These are phyloP conservation scores for Solanum megistacrolobum DNA, from an alignment of 257 asterid species.

Conservation along the genomic window DNA sequence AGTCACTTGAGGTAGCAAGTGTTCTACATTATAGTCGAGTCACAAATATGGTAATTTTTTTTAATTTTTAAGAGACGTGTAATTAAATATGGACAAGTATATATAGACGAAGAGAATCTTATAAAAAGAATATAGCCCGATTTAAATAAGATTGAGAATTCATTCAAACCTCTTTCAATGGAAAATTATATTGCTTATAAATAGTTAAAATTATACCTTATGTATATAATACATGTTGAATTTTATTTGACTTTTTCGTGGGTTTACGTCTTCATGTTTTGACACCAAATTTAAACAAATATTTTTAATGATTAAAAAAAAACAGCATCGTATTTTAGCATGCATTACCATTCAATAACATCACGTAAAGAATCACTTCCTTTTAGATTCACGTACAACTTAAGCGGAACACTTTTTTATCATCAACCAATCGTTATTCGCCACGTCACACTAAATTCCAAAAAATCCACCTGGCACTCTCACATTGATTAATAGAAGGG, in stretches of 20 bases:
- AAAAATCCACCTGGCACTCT: background rate
- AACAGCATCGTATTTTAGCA: background rate
- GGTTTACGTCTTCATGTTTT: too few species aligned
- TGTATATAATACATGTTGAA: too few species aligned
- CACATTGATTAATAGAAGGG: background rate
- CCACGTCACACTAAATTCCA: background rate
- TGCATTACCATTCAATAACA: background rate
- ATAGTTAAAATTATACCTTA: too few species aligned
- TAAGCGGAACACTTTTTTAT: background rate
- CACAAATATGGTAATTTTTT: background rate
- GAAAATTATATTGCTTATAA: rapidly evolving
- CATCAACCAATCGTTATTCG: background rate
- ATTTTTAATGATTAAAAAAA: background rate
- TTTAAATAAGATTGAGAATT: too few species aligned
- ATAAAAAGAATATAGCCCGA: too few species aligned
- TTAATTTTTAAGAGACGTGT: background rate
- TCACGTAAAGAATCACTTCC: background rate
- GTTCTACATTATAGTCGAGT: background rate
- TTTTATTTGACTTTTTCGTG: too few species aligned
- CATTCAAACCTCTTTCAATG: rapidly evolving
- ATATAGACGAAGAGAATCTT: too few species aligned
- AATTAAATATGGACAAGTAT: background rate
- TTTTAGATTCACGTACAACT: background rate
- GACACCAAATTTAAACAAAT: background rate
- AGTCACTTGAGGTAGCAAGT: background rate